A percentile compares a stretch with the other conserved stretches of the same genome.
Conservation (phyloP, 306 rosid genomes). For the Delonix regia region DNA sequence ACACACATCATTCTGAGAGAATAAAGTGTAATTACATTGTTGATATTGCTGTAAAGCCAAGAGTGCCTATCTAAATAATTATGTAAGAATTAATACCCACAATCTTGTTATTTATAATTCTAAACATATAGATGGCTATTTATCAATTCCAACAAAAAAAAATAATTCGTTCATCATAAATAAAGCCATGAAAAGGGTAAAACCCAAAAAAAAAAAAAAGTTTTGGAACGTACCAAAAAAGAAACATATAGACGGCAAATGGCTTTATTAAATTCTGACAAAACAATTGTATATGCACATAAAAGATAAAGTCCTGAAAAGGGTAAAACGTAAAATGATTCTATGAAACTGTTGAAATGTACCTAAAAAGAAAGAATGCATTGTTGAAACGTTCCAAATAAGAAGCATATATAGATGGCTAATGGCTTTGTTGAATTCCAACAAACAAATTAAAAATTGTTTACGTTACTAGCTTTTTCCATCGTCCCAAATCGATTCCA, state of each 20-base stretch:
- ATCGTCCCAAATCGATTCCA: neutral
- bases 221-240: neutral
- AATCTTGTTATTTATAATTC: neutral
- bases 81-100: too few species aligned
- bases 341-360: too few species aligned
- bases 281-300: too few species aligned
- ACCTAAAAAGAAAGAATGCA: neutral
- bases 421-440: neutral
- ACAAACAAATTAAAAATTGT: neutral
- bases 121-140: neutral
- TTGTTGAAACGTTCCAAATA: neutral
- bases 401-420: neutral
- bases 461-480: neutral
- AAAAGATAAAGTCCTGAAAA: neutral
- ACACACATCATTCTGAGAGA: neutral
- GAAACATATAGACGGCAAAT: neutral
- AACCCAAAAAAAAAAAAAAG: neutral
- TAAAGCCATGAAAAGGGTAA: neutral
- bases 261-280: neutral
- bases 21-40: neutral
- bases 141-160: neutral
- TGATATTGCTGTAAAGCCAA: constrained; percentile 28
- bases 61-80: constrained; percentile 29
- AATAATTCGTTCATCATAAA: neutral
- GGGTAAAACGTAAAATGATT: neutral